phyloP scores from a whole-genome alignment of 1,284 basidiomycete species.

The Microbotryum saponariae region DNA sequence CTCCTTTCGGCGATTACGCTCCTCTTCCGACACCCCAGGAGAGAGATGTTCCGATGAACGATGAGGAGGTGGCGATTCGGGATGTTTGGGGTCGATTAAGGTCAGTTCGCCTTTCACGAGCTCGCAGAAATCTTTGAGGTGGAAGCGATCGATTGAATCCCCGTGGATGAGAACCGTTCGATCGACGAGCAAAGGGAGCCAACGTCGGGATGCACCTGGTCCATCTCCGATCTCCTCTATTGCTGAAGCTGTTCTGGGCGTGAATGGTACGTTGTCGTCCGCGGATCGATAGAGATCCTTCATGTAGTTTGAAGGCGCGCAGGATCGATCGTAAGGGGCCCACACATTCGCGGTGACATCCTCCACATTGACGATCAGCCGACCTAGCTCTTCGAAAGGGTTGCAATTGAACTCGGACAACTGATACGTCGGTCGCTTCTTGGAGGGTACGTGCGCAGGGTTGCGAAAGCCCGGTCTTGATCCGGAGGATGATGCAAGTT shows the following conservation, averaged over 20 bases:
- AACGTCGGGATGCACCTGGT: background rate
- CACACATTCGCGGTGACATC: constrained; percentile 14
- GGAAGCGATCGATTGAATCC: constrained; percentile 34
- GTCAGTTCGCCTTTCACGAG: constrained; percentile 24
- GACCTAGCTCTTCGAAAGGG: constrained; percentile 25
- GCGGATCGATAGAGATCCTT: constrained; percentile 10
- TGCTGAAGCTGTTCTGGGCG: constrained; percentile 4
- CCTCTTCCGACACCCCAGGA: background rate
- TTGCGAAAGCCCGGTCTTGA: too few species aligned
- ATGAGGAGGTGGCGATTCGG: constrained; percentile 18
- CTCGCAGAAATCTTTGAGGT: constrained; percentile 32
- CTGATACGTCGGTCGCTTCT: too few species aligned
- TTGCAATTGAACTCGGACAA: constrained; percentile 22
- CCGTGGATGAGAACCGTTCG: constrained; percentile 31
- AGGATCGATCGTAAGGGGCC: constrained; percentile 22
- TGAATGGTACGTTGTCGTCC: constrained; percentile 10
- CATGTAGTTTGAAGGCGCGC: constrained; percentile 24
- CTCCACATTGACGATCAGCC: constrained; percentile 17
- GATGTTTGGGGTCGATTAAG: constrained; percentile 17
- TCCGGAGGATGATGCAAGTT: too few species aligned
- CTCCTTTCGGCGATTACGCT: background rate
- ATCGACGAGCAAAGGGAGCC: constrained; percentile 27
- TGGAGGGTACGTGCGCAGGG: too few species aligned
- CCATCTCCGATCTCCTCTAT: background rate
- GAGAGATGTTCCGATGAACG: too few species aligned